Conservation (phyloP, 345 rosid genomes). For the Theobroma cacao region DNA sequence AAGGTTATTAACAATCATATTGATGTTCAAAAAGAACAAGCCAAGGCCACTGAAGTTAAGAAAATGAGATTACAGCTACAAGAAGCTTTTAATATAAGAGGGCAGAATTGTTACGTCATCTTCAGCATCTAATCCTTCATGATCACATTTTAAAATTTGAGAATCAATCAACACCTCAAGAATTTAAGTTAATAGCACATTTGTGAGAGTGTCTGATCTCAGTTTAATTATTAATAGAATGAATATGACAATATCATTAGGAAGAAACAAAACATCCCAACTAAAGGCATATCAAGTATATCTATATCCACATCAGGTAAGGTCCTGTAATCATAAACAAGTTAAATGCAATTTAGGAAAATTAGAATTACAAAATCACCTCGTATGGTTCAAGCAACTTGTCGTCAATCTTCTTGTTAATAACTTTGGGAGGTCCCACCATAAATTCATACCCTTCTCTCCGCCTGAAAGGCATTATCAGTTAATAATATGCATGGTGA, state of each 20-base stretch:
- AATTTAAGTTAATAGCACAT: not conserved
- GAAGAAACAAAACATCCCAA: not conserved
- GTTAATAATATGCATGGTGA: constrained; percentile 24
- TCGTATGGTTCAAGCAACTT: constrained; percentile 84
- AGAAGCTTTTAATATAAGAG: not conserved
- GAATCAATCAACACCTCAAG: not conserved
- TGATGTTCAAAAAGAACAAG: constrained; percentile 7
- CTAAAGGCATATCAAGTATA: not conserved
- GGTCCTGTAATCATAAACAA: not conserved
- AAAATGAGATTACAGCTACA: not conserved
- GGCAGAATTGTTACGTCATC: not conserved
- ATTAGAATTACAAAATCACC: constrained; percentile 43
- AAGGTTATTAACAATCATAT: not conserved
- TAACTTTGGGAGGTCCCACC: constrained; percentile 99
- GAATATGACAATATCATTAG: not conserved
- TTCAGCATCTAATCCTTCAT: not conserved
- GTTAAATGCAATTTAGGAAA: not conserved
- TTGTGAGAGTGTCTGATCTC: not conserved
- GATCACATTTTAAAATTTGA: constrained; percentile 1
- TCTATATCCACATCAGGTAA: not conserved
- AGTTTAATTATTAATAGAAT: not conserved
- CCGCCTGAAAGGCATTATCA: constrained; percentile 59
- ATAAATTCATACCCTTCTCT: constrained; percentile 98
- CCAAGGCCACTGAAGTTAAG: not conserved
- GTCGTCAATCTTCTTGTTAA: constrained; percentile 73